Base-by-base conservation (phyloP, 805 yeast genomes). In the Millerozyma acaciae region DNA sequence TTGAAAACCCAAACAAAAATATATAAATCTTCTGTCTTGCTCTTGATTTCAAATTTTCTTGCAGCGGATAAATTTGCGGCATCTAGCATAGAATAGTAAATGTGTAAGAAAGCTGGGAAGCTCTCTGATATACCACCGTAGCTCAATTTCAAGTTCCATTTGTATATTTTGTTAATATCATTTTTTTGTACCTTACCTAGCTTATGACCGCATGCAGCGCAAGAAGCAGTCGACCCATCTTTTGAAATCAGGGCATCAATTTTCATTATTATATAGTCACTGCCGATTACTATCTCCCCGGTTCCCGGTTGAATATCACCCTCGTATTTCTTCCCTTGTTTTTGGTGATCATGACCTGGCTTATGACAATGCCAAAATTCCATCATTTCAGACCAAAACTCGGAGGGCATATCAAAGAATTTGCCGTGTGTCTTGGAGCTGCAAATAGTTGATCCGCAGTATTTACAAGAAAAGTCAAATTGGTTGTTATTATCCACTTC, bases 301-400 rank as follows among this genome's bases (percentile, higher is more conserved):
- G n/a, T n/a, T n/a, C n/a, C n/a, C n/a, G n/a, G n/a, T n/a, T n/a
- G n/a, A n/a, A n/a, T n/a, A n/a, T n/a, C n/a, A n/a, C n/a, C n/a
- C n/a, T n/a, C n/a, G n/a, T n/a, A n/a, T n/a, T n/a, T n/a, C n/a
- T n/a, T n/a, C n/a, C n/a, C n/a, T n/a, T n/a, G n/a, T n/a, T n/a
- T n/a, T n/a, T n/a, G n/a, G 12, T 47, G 40, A 26, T 48, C 50
- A 30, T 50, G 39, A n/a, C 40, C 54, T 0, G 94, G 94, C 47
- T 82, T 83, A 51, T 90, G 97, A 52, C 98, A 90, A 54, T 90
- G 97, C 98, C 98, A 90, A 44, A 83, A 84, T 37, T 90, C 97
- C 95, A 90, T 83, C 73, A 93, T 63, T 53, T 90, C 98, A 9
- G 82, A 77, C 98, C 98, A 90, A 30, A 76, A 65, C 50, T 88